Base-by-base conservation (phyloP, 768 basidiomycete species). In the Naganishia randhawae region DNA sequence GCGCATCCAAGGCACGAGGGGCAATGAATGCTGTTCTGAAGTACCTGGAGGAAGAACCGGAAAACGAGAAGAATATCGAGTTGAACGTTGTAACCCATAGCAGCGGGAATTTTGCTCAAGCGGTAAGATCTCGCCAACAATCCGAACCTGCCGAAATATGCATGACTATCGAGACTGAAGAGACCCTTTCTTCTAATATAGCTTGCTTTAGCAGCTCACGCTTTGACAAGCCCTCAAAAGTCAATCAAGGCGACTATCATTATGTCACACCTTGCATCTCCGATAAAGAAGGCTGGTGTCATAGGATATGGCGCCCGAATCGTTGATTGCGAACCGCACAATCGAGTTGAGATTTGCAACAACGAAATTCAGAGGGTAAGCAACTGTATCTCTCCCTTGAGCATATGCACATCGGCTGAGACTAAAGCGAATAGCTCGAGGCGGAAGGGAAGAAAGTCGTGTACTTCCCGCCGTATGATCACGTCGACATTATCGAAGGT, bases 401-500 rank as follows among this genome's bases (percentile, higher is more conserved):
- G n/a, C 4, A 31, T n/a, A 27, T 3, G 42, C 1, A n/a, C 1
- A 48, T 4, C n/a, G 32, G 33, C 65, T 66, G 51, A 66, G 25
- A 66, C 19, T 3, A 29, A 13, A 10, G 22, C 22, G 22, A 1
- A 53, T 19, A 66, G 65, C 52, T 54, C 4, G 27, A 42, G 45
- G 65, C 37, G 16, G 65, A 41, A 32, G 65, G 65, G 16, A 66
- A 51, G 39, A 50, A 37, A 11, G 65, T 66, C 16, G 52, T 31
- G 6, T 66, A 54, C 27, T 48, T 66, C 17, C 65, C 65, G n/a
- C 53, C 65, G 17, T 66, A 66, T 22, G 65, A 66, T 32, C 65
- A 66, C 65, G 53, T 66, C 39, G 65, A 66, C 32, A 45, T 66
- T 25, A 66, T 66, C 39, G 65, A 66, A 37, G 65, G 65, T 1